A percentile compares a stretch with the other conserved stretches of the same genome.
phyloP scores from a whole-genome alignment of 495 filamentous ascomycete species.

The Glonium stellatum region DNA sequence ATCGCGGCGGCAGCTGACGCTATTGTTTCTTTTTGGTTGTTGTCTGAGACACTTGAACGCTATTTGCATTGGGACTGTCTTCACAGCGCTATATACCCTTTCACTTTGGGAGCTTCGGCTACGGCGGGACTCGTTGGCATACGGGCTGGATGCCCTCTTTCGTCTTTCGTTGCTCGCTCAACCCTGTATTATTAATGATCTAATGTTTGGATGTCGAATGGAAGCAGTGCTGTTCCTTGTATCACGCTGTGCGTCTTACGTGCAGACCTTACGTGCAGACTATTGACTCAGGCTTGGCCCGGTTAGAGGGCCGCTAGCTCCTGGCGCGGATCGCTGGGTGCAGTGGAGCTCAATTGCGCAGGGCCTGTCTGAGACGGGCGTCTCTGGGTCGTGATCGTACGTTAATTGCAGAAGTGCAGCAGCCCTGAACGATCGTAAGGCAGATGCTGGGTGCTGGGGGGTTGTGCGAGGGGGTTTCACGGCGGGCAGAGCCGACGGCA shows the following conservation, averaged over 20 bases:
- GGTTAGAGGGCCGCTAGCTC: background rate
- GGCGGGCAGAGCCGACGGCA: background rate
- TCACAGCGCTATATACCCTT: slow-evolving; percentile 19
- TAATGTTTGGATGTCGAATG: slow-evolving; percentile 19
- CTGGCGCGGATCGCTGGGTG: background rate
- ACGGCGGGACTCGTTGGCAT: slow-evolving; percentile 3
- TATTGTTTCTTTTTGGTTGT: slow-evolving; percentile 6
- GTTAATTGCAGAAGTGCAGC: background rate
- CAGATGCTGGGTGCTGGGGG: too few relatives aligned
- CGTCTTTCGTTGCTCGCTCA: slow-evolving; percentile 2
- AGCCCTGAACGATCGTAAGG: background rate
- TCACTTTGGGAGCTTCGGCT: slow-evolving; percentile 5
- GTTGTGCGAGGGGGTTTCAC: too few relatives aligned
- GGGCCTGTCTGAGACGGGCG: background rate
- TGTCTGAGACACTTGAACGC: background rate
- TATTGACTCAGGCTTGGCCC: background rate
- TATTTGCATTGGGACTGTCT: slow-evolving; percentile 7
- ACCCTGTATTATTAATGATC: slow-evolving; percentile 19
- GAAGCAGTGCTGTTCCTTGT: background rate
- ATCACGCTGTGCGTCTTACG: background rate
- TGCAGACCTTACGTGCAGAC: background rate
- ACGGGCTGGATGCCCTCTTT: slow-evolving; percentile 7
- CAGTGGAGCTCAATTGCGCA: too few relatives aligned
- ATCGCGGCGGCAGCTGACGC: background rate
- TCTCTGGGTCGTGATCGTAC: background rate